Evolutionary conservation across 768 basidiomycete species (phyloP), one percentile per base, ranked within the genome.

Genomic region (Mycena galopus): DNA sequence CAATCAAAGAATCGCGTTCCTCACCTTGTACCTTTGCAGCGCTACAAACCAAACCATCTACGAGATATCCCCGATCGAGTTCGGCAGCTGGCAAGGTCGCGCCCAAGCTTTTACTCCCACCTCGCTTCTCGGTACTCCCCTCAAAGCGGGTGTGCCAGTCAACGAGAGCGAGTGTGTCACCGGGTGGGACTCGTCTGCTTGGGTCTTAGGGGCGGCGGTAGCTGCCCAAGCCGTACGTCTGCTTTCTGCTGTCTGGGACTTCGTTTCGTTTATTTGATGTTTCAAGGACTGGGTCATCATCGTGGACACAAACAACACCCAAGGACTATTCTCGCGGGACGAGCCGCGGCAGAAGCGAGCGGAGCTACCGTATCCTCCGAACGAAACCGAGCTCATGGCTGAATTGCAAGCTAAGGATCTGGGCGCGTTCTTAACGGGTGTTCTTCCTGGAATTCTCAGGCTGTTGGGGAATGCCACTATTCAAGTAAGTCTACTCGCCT

Each of bases 41-140:
- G 65, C 65, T 35, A 66, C 65, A 44, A 66, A 66, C 55, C 65
- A 66, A 57, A 66, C 65, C 55, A 66, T 66, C 35, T 66, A 66
- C 65, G 65, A 47, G 44, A 47, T 47, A 47, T 47, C 44, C 21
- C 44, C 44, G 44, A 47, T 47, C 44, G 44, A 47, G 35, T 66
- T 66, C 55, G 65, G 65, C 55, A 57, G 55, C 39, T 57, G 65
- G 65, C 65, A 66, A 57, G 65, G 65, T 32, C 65, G 65, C 37
- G 65, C 65, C 27, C 37, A 33, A 44, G 65, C 55, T 30, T 66
- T 66, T 55, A 42, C 53, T n/a, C 65, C 65, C 65, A 66, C 65
- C 37, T 56, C 65, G 42, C 65, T 56, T 29, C 65, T 66, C 55
- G 65, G 65, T 42, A 66, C 37, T n/a, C 19, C 65, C 29, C 55